Percentiles rank a stretch among this genome's conserved stretches.
phyloP scores from a whole-genome alignment of 306 rosid genomes.

The Prunus fruticosa region DNA sequence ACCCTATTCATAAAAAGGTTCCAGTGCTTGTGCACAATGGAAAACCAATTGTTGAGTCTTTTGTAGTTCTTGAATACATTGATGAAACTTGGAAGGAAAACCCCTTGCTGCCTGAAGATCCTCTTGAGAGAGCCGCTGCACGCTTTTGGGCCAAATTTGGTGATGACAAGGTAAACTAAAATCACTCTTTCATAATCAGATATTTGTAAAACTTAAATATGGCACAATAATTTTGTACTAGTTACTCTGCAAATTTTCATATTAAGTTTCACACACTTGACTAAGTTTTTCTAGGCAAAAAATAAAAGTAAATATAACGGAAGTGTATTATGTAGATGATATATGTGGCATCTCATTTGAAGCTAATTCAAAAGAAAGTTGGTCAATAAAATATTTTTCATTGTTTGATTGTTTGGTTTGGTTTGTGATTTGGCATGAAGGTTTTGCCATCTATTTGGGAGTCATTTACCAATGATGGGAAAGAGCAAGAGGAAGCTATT shows the following conservation, averaged over 20 bases:
- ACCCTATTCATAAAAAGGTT: conserved; percentile 26
- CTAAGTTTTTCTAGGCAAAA: too few species aligned
- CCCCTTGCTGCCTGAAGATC: conserved; percentile 30
- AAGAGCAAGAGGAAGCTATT: conserved; percentile 28
- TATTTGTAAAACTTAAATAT: too few species aligned
- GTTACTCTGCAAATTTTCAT: too few species aligned
- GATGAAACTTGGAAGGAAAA: conserved; percentile 34
- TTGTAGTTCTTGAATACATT: conserved; percentile 34
- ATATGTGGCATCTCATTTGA: background rate
- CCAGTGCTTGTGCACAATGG: conserved; percentile 36
- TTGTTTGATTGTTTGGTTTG: background rate
- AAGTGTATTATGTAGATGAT: background rate
- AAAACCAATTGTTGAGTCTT: conserved; percentile 26
- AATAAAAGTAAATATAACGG: too few species aligned
- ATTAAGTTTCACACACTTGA: too few species aligned
- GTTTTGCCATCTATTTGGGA: conserved; percentile 2
- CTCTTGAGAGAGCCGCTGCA: conserved; percentile 18
- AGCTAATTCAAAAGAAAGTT: background rate
- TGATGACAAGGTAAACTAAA: conserved; percentile 19
- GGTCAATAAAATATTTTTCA: background rate
- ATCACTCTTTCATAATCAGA: background rate
- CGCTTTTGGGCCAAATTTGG: conserved; percentile 38
- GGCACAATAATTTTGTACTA: too few species aligned
- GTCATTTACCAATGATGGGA: conserved; percentile 14
- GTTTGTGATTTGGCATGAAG: conserved; percentile 12